Evolutionary conservation across 129 eudicot genomes (phyloP), one percentile per base, ranked within the genome.

Genomic region (Flaveria ramosissima): DNA sequence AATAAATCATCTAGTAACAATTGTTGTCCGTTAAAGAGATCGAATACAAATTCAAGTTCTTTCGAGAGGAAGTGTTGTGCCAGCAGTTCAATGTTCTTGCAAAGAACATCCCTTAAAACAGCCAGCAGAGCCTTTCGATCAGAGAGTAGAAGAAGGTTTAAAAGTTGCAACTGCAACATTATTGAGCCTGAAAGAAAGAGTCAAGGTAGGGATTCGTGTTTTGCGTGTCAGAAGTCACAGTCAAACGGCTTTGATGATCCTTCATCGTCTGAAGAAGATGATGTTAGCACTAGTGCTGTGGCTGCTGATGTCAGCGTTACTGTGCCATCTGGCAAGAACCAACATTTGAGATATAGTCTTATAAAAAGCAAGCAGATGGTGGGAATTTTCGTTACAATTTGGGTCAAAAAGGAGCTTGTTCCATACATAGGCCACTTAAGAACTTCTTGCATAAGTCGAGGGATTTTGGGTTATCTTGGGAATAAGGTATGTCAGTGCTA

Each of bases 301-400:
- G 62, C 74, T 68, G 62, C 85, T 27, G 90, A 88, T 62, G 77
- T 85, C 47, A 48, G 74, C 19, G 21, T 16, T 53, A 59, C 60
- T 68, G 71, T 36, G 62, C 79, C 86, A 55, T 61, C 80, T 15
- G 68, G 81, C 9, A 72, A 76, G 74, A 68, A 82, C 70, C 80
- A 80, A 56, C 80, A 80, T 68, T 64, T 81, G 85, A 86, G 84
- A 56, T 89, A 86, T 56, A 72, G 90, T 70, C 90, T 89, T 45
- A 71, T 86, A 32, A 83, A 83, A 55, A 84, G 93, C 85, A 89
- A 89, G 82, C 93, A 89, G 65, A 89, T 89, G 93, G 93, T 89
- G 51, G 93, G 93, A 42, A 86, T 89, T 17, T 89, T 89, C 48
- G 84, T 89, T 23, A 84, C 89, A 1, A 82, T 89, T 17, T 89